Percentiles rank a stretch among this genome's conserved stretches.
phyloP scores from a whole-genome alignment of 768 basidiomycete species.

The Tephrocybe rancida region DNA sequence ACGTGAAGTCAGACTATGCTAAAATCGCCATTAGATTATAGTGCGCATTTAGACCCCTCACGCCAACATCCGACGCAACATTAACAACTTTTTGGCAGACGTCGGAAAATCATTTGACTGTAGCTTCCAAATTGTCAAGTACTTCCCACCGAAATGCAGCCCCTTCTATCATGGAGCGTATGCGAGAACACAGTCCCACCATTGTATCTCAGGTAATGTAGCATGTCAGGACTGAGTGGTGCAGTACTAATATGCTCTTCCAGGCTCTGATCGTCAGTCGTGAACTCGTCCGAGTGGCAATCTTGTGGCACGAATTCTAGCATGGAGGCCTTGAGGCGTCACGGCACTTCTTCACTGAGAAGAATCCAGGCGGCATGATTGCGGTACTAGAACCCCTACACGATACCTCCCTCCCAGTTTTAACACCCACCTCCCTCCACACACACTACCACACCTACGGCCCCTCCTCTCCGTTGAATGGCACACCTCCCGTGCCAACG shows the following conservation, averaged over 20 bases:
- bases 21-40: constrained; percentile 70
- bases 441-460: constrained; percentile 64
- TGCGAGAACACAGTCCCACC: constrained; percentile 86
- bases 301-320: constrained; percentile 99
- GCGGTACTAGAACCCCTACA: constrained; percentile 90
- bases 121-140: constrained; percentile 96
- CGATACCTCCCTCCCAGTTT: constrained; percentile 71
- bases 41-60: constrained; percentile 97
- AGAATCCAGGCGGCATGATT: constrained; percentile 98
- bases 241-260: not conserved
- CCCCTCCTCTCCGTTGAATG: constrained; percentile 67
- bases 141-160: constrained; percentile 81
- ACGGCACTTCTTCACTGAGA: constrained; percentile 93
- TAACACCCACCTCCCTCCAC: constrained; percentile 71
- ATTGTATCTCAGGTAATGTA: constrained; percentile 82
- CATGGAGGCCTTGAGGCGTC: constrained; percentile 98
- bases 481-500: constrained; percentile 79
- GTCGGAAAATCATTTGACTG: constrained; percentile 92
- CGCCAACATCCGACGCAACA: constrained; percentile 82
- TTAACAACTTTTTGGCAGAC: constrained; percentile 85
- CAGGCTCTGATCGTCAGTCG: constrained; percentile 88
- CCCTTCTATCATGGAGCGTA: constrained; percentile 83
- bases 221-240: not conserved
- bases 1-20: constrained; percentile 44
- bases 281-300: constrained; percentile 95